These are phyloP conservation scores for Biscogniauxia mediterranea DNA, from an alignment of 2,329 filamentous ascomycete species.

Conservation along the genomic window DNA sequence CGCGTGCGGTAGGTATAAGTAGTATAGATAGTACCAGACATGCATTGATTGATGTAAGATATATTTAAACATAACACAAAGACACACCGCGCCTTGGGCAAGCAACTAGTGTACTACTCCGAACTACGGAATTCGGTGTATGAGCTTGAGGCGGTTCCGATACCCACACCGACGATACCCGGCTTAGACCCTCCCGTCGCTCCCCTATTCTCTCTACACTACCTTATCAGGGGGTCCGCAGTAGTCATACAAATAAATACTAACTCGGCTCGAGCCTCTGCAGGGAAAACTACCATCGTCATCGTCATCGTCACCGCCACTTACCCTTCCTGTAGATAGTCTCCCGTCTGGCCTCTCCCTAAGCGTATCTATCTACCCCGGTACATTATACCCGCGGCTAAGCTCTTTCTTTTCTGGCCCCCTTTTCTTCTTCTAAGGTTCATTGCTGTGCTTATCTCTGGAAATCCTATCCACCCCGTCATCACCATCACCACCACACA, in stretches of 20 bases:
- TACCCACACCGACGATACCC: neutral
- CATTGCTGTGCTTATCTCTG: neutral
- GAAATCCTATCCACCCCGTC: neutral
- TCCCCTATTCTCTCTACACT: neutral
- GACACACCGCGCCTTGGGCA: too few relatives aligned
- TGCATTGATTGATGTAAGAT: neutral
- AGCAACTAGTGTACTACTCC: neutral
- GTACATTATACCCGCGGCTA: too few relatives aligned
- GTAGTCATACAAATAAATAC: neutral
- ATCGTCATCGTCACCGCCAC: neutral
- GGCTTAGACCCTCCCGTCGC: neutral
- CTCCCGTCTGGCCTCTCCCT: neutral
- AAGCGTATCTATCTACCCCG: too few relatives aligned
- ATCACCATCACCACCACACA: neutral
- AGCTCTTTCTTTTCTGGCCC: too few relatives aligned
- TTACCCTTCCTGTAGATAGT: too few relatives aligned
- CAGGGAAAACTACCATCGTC: neutral
- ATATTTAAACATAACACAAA: neutral
- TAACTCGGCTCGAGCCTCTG: neutral
- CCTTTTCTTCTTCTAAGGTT: too few relatives aligned
- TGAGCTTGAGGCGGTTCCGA: neutral
- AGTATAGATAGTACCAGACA: neutral
- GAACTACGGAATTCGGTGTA: neutral
- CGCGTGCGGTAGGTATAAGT: too few relatives aligned
- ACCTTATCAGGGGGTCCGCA: neutral